phyloP scores from a whole-genome alignment of 2,329 filamentous ascomycete species.

The Aspergillus sojae region DNA sequence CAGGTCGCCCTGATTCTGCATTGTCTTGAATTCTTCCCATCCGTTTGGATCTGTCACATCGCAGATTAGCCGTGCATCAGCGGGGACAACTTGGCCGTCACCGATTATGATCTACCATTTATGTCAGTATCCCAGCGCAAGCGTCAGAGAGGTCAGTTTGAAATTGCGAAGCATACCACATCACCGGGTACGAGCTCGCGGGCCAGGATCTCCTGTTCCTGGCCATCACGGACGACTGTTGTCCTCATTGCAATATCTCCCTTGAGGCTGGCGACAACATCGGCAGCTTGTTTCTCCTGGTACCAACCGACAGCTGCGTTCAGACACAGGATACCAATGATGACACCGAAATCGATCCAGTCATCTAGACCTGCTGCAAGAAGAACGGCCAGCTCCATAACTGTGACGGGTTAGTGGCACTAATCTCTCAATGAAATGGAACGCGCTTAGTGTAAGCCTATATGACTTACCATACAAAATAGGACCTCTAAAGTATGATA shows the following conservation, averaged over 20 bases:
- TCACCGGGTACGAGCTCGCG: constrained; percentile 76
- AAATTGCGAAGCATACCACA: constrained; percentile 58
- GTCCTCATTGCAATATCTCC: constrained; percentile 78
- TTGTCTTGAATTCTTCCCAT: constrained; percentile 66
- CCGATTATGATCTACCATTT: constrained; percentile 63
- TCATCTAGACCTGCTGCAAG: constrained; percentile 73
- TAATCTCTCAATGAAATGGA: not conserved
- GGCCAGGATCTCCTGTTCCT: constrained; percentile 67
- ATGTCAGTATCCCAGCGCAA: constrained; percentile 19
- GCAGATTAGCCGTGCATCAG: constrained; percentile 71
- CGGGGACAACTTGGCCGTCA: constrained; percentile 71
- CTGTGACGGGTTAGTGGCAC: constrained; percentile 26
- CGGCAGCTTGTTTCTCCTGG: constrained; percentile 78
- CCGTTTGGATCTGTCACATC: constrained; percentile 69
- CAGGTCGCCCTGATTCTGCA: constrained; percentile 64
- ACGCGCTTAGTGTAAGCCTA: not conserved
- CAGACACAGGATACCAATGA: constrained; percentile 72
- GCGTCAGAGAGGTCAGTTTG: not conserved
- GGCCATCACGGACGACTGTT: constrained; percentile 66
- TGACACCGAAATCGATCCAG: constrained; percentile 78
- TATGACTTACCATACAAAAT: constrained; percentile 70
- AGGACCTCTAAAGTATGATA: constrained; percentile 74
- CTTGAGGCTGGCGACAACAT: constrained; percentile 74
- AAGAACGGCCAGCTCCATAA: constrained; percentile 76
- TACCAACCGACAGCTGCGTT: constrained; percentile 80